These are phyloP conservation scores for Stereocaulon alpinum DNA, from an alignment of 495 filamentous ascomycete genomes.

Conservation along the genomic window DNA sequence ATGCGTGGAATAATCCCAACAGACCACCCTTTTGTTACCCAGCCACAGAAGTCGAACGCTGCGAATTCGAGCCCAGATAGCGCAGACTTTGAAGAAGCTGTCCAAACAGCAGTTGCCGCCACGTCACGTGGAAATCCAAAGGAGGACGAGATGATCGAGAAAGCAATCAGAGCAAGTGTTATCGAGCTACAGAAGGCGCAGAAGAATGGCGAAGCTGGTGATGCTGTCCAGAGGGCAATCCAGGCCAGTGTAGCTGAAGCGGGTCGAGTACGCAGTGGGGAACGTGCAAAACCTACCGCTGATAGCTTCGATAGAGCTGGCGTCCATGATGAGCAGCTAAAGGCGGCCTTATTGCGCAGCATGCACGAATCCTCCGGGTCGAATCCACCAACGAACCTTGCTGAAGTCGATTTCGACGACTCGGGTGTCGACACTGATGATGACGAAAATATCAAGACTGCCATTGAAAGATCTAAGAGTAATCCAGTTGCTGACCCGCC, in stretches of 20 bases:
- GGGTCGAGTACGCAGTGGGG: slow-evolving; percentile 24
- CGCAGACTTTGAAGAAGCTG: slow-evolving; percentile 57
- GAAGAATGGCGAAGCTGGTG: slow-evolving; percentile 22
- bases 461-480: slow-evolving; percentile 26
- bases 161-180: slow-evolving; percentile 58
- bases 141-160: slow-evolving; percentile 59
- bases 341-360: slow-evolving; percentile 18
- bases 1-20: neutral
- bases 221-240: slow-evolving; percentile 25
- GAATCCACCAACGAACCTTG: neutral
- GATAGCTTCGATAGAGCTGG: slow-evolving; percentile 15
- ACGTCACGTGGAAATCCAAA: slow-evolving; percentile 55
- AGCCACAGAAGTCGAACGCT: neutral
- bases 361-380: slow-evolving; percentile 4
- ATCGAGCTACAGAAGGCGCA: slow-evolving; percentile 42
- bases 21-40: slow-evolving; percentile 6
- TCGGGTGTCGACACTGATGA: slow-evolving; percentile 29
- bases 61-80: slow-evolving; percentile 8
- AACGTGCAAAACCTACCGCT: slow-evolving; percentile 17
- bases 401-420: slow-evolving; percentile 25
- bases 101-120: slow-evolving; percentile 53
- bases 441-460: slow-evolving; percentile 32
- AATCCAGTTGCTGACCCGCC: slow-evolving; percentile 14
- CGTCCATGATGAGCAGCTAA: slow-evolving; percentile 15
- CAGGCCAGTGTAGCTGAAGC: slow-evolving; percentile 29